Base-by-base conservation (phyloP, 306 rosid species). In the Sindora glabra region DNA sequence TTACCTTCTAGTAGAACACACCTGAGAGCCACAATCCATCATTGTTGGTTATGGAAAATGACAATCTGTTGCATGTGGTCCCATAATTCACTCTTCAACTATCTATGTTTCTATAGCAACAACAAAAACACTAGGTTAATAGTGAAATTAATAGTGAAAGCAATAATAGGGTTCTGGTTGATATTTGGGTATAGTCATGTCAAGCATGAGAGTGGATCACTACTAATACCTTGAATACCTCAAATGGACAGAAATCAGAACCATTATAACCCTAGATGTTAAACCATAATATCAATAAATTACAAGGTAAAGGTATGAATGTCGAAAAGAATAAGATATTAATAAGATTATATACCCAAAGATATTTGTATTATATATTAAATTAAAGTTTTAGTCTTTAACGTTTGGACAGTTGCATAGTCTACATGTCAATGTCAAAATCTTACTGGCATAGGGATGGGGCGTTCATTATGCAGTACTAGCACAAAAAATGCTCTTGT, bases 391-490 rank as follows among this genome's bases (percentile, higher is more conserved):
- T 4, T 56, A 60, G 16, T 10, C 22, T 39, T 24, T 55, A 18
- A 4, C 30, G 40, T 21, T 8, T 26, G 51, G 51, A 52, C 18
- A 7, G 21, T 19, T 5, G 51, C 14, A 51, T 44, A 24, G 25
- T 26, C 29, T 39, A 34, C 39, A 66, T 8, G 13, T 30, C 40
- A 6, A 16, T 17, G 0, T 18, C 34, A 59, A 67, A 59, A 44
- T 55, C 86, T 81, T 70, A 92, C 98, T 0, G 82, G 95, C 83
- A 92, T 34, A 34, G 90, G 89, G 61, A 86, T 58, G 37, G 95
- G 88, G 53, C 70, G 79, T 77, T 92, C 98, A 51, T 88, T 91
- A 80, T 91, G 98, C 74, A 91, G 66, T 55, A 88, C 96, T 72
- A 67, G 88, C 71, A 91, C 92, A 63, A 79, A 83, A 77, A 85